phyloP scores from a whole-genome alignment of 1,284 basidiomycete genomes.

The Pseudozyma hubeiensis region DNA sequence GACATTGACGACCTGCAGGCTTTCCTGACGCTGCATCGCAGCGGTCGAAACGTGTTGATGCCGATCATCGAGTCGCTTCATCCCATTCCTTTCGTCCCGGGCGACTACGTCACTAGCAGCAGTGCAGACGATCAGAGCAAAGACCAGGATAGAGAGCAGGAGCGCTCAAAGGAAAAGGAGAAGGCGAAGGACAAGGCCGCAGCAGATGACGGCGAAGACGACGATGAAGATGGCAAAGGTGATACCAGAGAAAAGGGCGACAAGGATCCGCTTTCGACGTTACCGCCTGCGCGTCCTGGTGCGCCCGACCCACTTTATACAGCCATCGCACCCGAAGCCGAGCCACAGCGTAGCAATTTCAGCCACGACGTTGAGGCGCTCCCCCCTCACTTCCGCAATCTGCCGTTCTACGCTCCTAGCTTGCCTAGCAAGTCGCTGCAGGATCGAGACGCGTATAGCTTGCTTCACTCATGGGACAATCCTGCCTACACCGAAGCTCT shows the following conservation, averaged over 20 bases:
- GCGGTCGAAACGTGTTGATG: slow-evolving; percentile 28
- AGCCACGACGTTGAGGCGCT: slow-evolving; percentile 41
- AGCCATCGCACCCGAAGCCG: slow-evolving; percentile 40
- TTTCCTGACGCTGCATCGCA: slow-evolving; percentile 46
- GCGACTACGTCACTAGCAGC: slow-evolving; percentile 23
- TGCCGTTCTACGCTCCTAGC: slow-evolving; percentile 42
- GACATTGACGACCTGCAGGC: slow-evolving; percentile 50
- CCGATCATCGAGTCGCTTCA: slow-evolving; percentile 56
- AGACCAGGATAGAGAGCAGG: slow-evolving; percentile 24
- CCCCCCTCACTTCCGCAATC: slow-evolving; percentile 36
- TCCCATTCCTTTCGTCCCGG: slow-evolving; percentile 43
- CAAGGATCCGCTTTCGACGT: slow-evolving; percentile 43
- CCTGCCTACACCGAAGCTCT: slow-evolving; percentile 47
- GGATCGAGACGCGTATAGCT: not conserved
- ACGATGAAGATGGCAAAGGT: slow-evolving; percentile 38
- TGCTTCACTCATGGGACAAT: slow-evolving; percentile 38
- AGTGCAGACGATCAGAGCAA: slow-evolving; percentile 25
- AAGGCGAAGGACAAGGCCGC: slow-evolving; percentile 28
- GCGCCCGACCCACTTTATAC: slow-evolving; percentile 47
- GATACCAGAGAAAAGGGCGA: slow-evolving; percentile 38
- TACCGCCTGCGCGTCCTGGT: slow-evolving; percentile 36
- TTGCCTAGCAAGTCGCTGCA: slow-evolving; percentile 1
- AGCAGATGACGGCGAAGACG: slow-evolving; percentile 34
- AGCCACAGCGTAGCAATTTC: slow-evolving; percentile 21
- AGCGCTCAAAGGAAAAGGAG: slow-evolving; percentile 17